Evolutionary conservation across 2,329 filamentous ascomycete genomes (phyloP), one percentile per base, ranked within the genome.

Genomic region (Emergomyces africanus): DNA sequence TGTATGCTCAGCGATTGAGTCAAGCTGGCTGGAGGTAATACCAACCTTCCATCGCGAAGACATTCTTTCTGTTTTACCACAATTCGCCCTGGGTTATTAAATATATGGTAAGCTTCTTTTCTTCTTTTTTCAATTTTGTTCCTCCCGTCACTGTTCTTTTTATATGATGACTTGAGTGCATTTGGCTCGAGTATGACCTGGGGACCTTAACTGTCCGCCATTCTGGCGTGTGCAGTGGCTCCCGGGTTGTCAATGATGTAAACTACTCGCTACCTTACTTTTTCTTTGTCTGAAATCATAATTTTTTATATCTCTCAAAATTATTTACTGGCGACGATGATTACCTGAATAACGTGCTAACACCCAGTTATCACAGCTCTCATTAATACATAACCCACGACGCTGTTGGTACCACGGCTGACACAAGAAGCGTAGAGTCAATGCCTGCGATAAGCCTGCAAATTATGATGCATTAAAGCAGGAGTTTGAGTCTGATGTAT

Each of bases 101-200:
- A 58, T 55, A 62, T 61, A 62, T 64, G 54, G 62, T 65, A 64
- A 67, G 51, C 63, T 54, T 59, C 66, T 62, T 66, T 70, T 63
- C 67, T 66, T 61, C 61, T 62, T 62, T 66, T 70, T 63, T 67
- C 66, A 61, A 61, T 62, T 57, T 46, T 53, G 73, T 68, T 61
- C 30, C 57, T 50, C 46, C 46, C 58, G 15, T 62, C 61, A 53
- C 39, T 60, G 59, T 61, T 59, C 50, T 60, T 61, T 74, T 66
- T 62, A 54, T 72, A 90, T 95, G 92, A 97, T 97, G 92, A 97
- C 92, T 90, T 92, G 92, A 97, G 92, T 91, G 92, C 92, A 97
- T 97, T 97, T 97, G 92, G 92, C 92, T 97, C 90, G 92, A 97
- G 92, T 82, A 95, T 90, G 84, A 84, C 79, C 76, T 78, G 80